Evolutionary conservation across 106 monocot genomes (phyloP), one percentile per base, ranked within the genome.

Genomic region (Iris macrosiphon): DNA sequence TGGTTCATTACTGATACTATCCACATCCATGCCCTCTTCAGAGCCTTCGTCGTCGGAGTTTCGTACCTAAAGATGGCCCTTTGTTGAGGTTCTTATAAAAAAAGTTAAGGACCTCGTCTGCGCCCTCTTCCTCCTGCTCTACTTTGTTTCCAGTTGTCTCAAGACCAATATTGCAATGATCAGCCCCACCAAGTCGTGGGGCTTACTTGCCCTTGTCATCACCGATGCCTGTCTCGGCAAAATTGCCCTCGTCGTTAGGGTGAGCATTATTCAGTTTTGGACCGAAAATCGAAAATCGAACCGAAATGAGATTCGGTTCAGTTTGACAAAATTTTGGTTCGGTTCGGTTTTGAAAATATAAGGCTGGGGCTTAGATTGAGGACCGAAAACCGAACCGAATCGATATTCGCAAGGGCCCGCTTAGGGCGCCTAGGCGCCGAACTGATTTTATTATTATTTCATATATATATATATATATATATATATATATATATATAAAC

Each of bases 101-200:
- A 76, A 76, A 40, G 29, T 76, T 6, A 70, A 76, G 32, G 76
- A 76, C 47, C 50, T 76, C 22, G 24, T 76, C 17, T 45, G 70
- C 12, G 34, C 46, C 5, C 43, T 76, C 21, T 59, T 75, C 46
- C 59, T 75, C 14, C 76, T 70, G 0, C 70, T 76, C 45, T 76
- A 75, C 51, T 70, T 76, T 45, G 76, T 76, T 23, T 76, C 70
- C 19, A 76, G 69, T 9, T 69, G 69, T 1, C 62, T 76, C 14
- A 76, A 76, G 44, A 70, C 76, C 2, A 45, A 76, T 47, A 53
- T 75, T 15, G 48, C 69, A 49, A 52, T 63, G 49, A 75, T 69
- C 26, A 49, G 49, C 30, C 69, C 63, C 0, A 58, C 27, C 19
- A 40, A 37, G 29, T 75, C 75, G 1, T 75, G 75, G 75, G 69